A percentile compares a stretch with the other conserved stretches of the same genome.
These are phyloP conservation scores for Pycnococcus provasolii DNA, from an alignment of 139 green algal genomes.

Conservation along the genomic window DNA sequence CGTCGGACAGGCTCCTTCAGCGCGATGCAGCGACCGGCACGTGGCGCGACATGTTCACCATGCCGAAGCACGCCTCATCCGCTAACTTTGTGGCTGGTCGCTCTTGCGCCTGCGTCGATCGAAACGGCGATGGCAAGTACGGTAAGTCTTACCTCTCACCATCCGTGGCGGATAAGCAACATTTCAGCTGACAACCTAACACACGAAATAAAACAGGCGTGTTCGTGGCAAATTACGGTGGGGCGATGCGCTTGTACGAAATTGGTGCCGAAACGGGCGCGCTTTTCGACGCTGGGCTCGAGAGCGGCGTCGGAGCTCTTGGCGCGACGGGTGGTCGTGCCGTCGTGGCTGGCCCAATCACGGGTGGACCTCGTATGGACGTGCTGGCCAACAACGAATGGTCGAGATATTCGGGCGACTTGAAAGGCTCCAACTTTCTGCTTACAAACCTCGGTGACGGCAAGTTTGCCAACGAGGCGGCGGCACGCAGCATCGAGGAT, in stretches of 20 bases:
- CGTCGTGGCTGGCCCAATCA: too few relatives aligned
- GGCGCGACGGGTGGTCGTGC: too few relatives aligned
- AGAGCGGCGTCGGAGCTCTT: too few relatives aligned
- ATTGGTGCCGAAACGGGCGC: neutral
- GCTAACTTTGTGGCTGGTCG: constrained; percentile 24
- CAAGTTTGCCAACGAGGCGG: neutral
- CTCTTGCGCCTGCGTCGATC: constrained; percentile 24
- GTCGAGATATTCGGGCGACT: neutral
- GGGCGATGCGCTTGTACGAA: constrained; percentile 20
- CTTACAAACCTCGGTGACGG: constrained; percentile 3
- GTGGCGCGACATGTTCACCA: constrained; percentile 10
- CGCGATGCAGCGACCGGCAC: neutral
- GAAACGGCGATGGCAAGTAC: constrained; percentile 18
- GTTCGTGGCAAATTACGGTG: constrained; percentile 31
- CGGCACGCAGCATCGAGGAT: neutral
- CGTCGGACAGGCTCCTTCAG: constrained; percentile 19
- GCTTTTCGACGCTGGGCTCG: constrained; percentile 9
- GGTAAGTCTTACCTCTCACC: neutral
- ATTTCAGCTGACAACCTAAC: too few relatives aligned
- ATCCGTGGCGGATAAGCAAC: too few relatives aligned
- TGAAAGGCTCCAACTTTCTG: constrained; percentile 26
- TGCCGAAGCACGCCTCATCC: constrained; percentile 1
- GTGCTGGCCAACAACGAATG: constrained; percentile 26
- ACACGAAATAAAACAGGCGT: too few relatives aligned
- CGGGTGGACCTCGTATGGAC: too few relatives aligned